Percentiles rank a stretch among this genome's conserved stretches.
Conservation (phyloP, 2,329 filamentous ascomycete species). For the Stachybotrys chartarum region DNA sequence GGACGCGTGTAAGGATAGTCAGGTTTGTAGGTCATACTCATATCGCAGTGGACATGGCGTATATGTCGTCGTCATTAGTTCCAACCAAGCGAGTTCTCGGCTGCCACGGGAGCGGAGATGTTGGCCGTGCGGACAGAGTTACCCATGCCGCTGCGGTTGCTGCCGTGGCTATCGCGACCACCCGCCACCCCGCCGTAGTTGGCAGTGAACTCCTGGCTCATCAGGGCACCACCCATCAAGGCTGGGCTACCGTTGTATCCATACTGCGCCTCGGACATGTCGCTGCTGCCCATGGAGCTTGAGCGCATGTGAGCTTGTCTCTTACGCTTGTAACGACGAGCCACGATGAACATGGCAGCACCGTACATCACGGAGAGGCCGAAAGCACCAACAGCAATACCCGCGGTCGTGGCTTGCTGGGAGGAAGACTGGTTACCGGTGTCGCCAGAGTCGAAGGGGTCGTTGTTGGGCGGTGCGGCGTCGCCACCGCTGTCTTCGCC, state of each 20-base stretch:
- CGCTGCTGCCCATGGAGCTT: slow-evolving; percentile 58
- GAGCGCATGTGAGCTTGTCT: slow-evolving; percentile 69
- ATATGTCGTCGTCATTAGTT: slow-evolving; percentile 47
- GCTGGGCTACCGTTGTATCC: slow-evolving; percentile 43
- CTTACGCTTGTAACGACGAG: slow-evolving; percentile 83
- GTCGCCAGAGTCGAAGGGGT: slow-evolving; percentile 34
- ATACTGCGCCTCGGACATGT: slow-evolving; percentile 47
- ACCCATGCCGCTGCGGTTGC: slow-evolving; percentile 50
- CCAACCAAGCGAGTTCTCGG: slow-evolving; percentile 94
- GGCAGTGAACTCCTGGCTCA: slow-evolving; percentile 46
- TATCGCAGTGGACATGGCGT: slow-evolving; percentile 5
- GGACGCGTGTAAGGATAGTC: slow-evolving; percentile 10
- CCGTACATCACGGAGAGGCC: slow-evolving; percentile 80
- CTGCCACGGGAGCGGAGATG: slow-evolving; percentile 85
- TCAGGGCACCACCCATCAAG: slow-evolving; percentile 63
- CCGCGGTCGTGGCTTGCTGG: slow-evolving; percentile 55
- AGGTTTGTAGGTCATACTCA: slow-evolving; percentile 7
- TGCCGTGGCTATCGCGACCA: slow-evolving; percentile 55
- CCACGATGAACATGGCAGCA: slow-evolving; percentile 89
- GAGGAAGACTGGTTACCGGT: slow-evolving; percentile 48
- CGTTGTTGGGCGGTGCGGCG: slow-evolving; percentile 27
- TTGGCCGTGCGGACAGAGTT: slow-evolving; percentile 51
- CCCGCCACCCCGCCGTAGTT: slow-evolving; percentile 43
- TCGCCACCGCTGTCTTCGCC: slow-evolving; percentile 19
- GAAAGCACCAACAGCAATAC: slow-evolving; percentile 70